Evolutionary conservation across 2,329 filamentous ascomycete genomes (phyloP).

Genomic region (Penicillium brevicompactum): DNA sequence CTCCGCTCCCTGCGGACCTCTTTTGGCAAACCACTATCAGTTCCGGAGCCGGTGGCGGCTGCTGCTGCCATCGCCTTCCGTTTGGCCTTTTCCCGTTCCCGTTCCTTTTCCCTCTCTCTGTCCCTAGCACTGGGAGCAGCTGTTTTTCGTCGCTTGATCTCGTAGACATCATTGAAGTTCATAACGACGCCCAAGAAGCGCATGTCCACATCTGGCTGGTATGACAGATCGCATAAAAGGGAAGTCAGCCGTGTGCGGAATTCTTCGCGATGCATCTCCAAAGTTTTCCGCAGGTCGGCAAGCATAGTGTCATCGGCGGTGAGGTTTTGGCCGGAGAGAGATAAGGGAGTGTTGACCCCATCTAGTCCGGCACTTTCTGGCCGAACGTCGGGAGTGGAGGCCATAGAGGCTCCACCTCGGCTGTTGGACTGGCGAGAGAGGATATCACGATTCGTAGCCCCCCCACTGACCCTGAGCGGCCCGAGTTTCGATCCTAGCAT

Average conservation of each 20-base stretch:
- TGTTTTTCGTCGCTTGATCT: slow-evolving; percentile 63
- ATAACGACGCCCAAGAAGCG: slow-evolving; percentile 93
- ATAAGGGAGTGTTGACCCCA: slow-evolving; percentile 43
- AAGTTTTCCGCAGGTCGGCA: slow-evolving; percentile 71
- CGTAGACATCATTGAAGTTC: slow-evolving; percentile 98
- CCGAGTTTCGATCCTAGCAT: slow-evolving; percentile 69
- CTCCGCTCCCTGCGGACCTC: slow-evolving; percentile 30
- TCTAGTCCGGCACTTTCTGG: slow-evolving; percentile 22
- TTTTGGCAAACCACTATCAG: slow-evolving; percentile 20
- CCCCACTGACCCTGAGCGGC: slow-evolving; percentile 68
- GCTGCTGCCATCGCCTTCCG: slow-evolving; percentile 23
- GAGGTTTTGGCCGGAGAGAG: slow-evolving; percentile 35
- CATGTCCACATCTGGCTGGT: slow-evolving; percentile 94
- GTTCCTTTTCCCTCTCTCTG: slow-evolving; percentile 31
- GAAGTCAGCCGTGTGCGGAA: slow-evolving; percentile 79
- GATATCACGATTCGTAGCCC: slow-evolving; percentile 59
- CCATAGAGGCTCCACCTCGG: slow-evolving; percentile 30
- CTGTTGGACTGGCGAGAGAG: slow-evolving; percentile 35
- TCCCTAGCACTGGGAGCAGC: slow-evolving; percentile 33
- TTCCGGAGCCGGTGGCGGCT: slow-evolving; percentile 17
- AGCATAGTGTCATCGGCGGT: slow-evolving; percentile 64
- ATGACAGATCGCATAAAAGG: slow-evolving; percentile 83
- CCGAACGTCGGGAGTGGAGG: slow-evolving; percentile 29
- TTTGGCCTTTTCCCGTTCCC: slow-evolving; percentile 25
- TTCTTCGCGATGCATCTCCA: slow-evolving; percentile 70